These are phyloP conservation scores for Knoxdaviesia capensis DNA, from an alignment of 2,329 filamentous ascomycete species.

Conservation along the genomic window DNA sequence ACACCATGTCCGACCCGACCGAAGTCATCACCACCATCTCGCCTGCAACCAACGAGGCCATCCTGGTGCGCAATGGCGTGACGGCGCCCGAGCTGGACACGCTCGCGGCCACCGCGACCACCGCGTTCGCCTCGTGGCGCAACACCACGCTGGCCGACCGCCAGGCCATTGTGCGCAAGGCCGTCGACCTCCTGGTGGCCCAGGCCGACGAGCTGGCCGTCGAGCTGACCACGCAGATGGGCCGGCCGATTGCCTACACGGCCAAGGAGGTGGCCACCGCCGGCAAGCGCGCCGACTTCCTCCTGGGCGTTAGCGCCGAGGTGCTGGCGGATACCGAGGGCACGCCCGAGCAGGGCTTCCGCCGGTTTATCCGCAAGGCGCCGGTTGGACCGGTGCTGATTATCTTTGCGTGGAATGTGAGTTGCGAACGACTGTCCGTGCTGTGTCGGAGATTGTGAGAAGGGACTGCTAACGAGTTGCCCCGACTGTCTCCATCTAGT, in stretches of 20 bases:
- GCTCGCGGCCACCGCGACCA: conserved; percentile 50
- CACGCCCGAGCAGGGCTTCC: conserved; percentile 72
- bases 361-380: conserved; percentile 72
- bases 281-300: conserved; percentile 65
- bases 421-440: conserved; percentile 12
- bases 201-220: conserved; percentile 63
- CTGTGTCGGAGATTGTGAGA: neutral
- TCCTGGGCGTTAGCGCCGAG: conserved; percentile 66
- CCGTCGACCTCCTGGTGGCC: conserved; percentile 47
- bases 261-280: conserved; percentile 71
- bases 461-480: neutral
- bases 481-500: conserved; percentile 28
- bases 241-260: conserved; percentile 73
- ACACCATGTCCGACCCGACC: conserved; percentile 28
- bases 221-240: conserved; percentile 90
- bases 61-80: conserved; percentile 60
- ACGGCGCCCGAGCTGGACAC: conserved; percentile 48
- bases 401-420: conserved; percentile 90
- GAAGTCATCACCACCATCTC: conserved; percentile 64
- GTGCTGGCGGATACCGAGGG: conserved; percentile 63
- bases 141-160: conserved; percentile 56
- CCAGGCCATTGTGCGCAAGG: conserved; percentile 63
- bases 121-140: conserved; percentile 59
- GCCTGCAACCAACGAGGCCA: conserved; percentile 67
- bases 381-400: conserved; percentile 76